Base-by-base conservation (phyloP, 2,329 filamentous ascomycete genomes). In the Botryosphaeria dothidea region DNA sequence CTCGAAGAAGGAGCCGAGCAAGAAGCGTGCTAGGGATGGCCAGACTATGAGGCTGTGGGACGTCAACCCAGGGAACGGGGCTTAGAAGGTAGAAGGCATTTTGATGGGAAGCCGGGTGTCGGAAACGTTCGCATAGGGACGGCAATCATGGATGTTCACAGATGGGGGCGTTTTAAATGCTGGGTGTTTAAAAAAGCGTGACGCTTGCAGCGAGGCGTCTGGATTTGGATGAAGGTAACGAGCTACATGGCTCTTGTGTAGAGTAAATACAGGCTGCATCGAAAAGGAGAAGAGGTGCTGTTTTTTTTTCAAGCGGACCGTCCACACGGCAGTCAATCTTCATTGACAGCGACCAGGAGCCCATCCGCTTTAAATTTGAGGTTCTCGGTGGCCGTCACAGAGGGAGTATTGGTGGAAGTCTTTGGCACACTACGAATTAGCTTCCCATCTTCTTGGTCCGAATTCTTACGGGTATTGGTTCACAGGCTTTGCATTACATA, bases 11-110 rank as follows among this genome's bases (percentile, higher is more conserved):
- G 62, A 57, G 21, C 45, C 62, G 17, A 58, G 51, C 52, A 57
- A 58, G 41, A 64, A 64, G 52, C 52, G 62, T 19, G 31, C 52
- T 8, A 58, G 31, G 29, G 51, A 48, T 27, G 62, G 62, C 1
- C 62, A 64, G 51, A 64, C 62, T 29, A 64, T 64, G 62, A 43
- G 62, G 6, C 9, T 64, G 29, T 64, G 62, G 62, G 62, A 64
- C 8, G 19, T 64, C 15, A 54, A 64, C 15, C 17, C 36, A 8
- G 41, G 38, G n/a, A 34, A 60, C 19, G 13, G 17, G 27, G 27
- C n/a, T 17, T 36, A 21, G 19, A 21, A 21, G 23, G 4, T 8
- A 8, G 21, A 29, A 11, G 36, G 23, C 8, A 61, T 25, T 21
- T 34, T 21, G n/a, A 62, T 25, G 19, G 15, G 41, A 23, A 36